Evolutionary conservation across 2,329 filamentous ascomycete genomes (phyloP).

Genomic region (Ceratocystis eucalypticola): DNA sequence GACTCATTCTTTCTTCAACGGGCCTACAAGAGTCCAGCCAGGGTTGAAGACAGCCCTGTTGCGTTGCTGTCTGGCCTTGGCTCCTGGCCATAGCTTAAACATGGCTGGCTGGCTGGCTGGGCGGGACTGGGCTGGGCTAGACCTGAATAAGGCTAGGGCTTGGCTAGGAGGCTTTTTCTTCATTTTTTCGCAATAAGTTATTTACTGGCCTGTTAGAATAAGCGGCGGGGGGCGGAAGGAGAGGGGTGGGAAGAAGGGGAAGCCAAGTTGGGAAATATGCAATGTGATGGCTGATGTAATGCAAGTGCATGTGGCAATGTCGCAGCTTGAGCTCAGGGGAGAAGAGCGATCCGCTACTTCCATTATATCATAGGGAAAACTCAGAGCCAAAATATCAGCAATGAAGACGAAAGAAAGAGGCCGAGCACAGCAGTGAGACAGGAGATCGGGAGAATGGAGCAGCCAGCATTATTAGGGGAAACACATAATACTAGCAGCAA

Average conservation of each 20-base stretch:
- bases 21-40: background rate
- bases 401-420: background rate
- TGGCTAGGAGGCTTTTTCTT: background rate
- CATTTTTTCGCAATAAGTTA: background rate
- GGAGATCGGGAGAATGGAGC: background rate
- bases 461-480: background rate
- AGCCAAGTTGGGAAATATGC: background rate
- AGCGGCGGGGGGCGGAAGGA: background rate
- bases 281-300: background rate
- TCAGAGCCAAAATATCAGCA: background rate
- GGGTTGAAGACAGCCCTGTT: background rate
- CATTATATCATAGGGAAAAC: background rate
- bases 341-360: background rate
- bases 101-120: background rate
- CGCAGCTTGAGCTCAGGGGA: background rate
- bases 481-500: background rate
- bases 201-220: background rate
- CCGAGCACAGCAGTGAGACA: background rate
- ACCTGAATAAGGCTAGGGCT: background rate
- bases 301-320: constrained; percentile 4
- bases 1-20: background rate
- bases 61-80: background rate
- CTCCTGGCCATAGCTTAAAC: background rate
- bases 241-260: background rate
- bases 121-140: constrained; percentile 4